Evolutionary conservation across 2,329 filamentous ascomycete genomes (phyloP).

Genomic region (Cryphonectria nitschkei): DNA sequence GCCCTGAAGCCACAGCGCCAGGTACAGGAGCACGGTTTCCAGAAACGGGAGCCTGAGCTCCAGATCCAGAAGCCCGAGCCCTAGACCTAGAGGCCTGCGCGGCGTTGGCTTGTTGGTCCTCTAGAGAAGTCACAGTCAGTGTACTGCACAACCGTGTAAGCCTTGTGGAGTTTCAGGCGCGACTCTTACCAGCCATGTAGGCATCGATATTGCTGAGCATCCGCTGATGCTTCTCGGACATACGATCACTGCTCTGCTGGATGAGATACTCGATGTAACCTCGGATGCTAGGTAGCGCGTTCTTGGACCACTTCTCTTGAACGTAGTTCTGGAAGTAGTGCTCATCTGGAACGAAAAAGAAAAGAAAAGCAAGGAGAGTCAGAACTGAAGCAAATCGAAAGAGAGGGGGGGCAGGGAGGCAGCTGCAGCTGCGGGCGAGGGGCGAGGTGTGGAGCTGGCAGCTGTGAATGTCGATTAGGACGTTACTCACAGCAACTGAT

Average conservation of each 20-base stretch:
- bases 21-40: background rate
- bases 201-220: background rate
- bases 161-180: background rate
- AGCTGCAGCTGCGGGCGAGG: background rate
- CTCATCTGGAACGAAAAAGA: conserved; percentile 33
- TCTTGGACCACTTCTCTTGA: conserved; percentile 7
- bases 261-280: conserved; percentile 2
- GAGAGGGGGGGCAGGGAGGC: background rate
- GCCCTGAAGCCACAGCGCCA: background rate
- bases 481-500: conserved; percentile 37
- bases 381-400: background rate
- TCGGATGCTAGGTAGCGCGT: conserved; percentile 22
- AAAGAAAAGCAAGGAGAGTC: background rate
- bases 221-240: background rate
- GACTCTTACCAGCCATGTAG: background rate
- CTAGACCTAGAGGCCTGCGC: background rate
- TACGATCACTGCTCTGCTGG: background rate
- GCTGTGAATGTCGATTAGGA: background rate
- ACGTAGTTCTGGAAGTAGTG: conserved; percentile 40
- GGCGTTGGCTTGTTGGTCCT: background rate
- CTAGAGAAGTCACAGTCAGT: background rate
- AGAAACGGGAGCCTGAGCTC: background rate
- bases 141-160: background rate
- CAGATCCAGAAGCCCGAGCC: background rate
- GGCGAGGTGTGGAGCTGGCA: background rate